Evolutionary conservation across 2,329 filamentous ascomycete species (phyloP).

Genomic region (Ceratocystis harringtonii): DNA sequence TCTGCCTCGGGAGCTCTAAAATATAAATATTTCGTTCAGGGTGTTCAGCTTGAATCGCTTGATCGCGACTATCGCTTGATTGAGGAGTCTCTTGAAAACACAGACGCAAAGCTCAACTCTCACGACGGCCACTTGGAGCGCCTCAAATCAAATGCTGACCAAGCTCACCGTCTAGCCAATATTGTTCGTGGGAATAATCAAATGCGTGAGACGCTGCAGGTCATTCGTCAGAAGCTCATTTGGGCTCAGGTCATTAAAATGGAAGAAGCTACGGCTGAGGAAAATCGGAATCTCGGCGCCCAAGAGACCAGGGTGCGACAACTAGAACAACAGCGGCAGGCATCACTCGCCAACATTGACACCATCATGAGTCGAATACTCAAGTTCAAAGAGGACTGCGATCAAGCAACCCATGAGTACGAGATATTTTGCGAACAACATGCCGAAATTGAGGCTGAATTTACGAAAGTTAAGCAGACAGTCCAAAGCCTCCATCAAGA

Average conservation of each 20-base stretch:
- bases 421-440: constrained; percentile 30
- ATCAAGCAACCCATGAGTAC: constrained; percentile 20
- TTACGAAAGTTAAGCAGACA: constrained; percentile 25
- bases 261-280: constrained; percentile 34
- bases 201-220: constrained; percentile 45
- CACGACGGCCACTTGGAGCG: constrained; percentile 48
- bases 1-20: constrained; percentile 69
- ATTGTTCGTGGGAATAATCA: constrained; percentile 50
- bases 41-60: constrained; percentile 82
- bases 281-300: background rate
- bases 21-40: constrained; percentile 92
- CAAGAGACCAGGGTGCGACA: background rate
- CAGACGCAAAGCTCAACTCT: constrained; percentile 45
- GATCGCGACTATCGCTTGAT: constrained; percentile 83
- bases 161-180: constrained; percentile 49
- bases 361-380: background rate
- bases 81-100: constrained; percentile 61
- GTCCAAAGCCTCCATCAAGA: constrained; percentile 43
- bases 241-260: constrained; percentile 76
- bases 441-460: constrained; percentile 19
- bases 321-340: background rate
- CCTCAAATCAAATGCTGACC: constrained; percentile 42
- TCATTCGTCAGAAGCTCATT: constrained; percentile 52
- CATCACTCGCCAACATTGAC: constrained; percentile 1
- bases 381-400: constrained; percentile 23